Percentiles rank a stretch among this genome's conserved stretches.
Evolutionary conservation across 768 basidiomycete genomes (phyloP).

Genomic region (Lactarius deliciosus): DNA sequence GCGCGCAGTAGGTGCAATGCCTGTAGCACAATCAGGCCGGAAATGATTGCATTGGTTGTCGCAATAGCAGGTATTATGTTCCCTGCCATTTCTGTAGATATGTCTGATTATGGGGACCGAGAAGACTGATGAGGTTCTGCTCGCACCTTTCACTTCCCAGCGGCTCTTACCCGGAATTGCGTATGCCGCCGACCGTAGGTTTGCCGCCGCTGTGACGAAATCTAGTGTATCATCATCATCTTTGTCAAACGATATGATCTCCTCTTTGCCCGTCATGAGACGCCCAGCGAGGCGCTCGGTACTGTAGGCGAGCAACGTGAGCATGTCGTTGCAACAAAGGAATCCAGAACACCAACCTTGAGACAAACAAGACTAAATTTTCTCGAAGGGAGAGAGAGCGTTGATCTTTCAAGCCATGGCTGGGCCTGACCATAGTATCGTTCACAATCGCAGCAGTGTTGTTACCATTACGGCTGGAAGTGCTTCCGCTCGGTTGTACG

Average conservation of each 20-base stretch:
- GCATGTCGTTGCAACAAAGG: conserved; percentile 1
- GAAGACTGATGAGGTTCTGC: background rate
- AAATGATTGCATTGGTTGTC: conserved; percentile 96
- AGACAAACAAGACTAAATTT: conserved; percentile 77
- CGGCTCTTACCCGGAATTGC: conserved; percentile 86
- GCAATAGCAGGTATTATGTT: conserved; percentile 99
- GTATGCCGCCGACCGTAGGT: conserved; percentile 88
- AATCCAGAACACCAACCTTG: conserved; percentile 55
- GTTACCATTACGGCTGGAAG: conserved; percentile 27
- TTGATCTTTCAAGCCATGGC: conserved; percentile 73
- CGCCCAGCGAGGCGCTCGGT: conserved; percentile 76
- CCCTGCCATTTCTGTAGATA: conserved; percentile 86
- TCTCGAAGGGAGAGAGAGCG: conserved; percentile 72
- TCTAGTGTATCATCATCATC: conserved; percentile 97
- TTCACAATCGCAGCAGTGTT: conserved; percentile 13
- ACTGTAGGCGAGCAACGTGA: conserved; percentile 42
- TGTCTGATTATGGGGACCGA: conserved; percentile 8
- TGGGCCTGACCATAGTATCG: conserved; percentile 10
- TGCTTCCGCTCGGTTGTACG: conserved; percentile 26
- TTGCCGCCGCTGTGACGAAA: conserved; percentile 94
- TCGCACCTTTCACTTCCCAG: conserved; percentile 93
- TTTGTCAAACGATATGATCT: conserved; percentile 89
- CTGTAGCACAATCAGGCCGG: conserved; percentile 92
- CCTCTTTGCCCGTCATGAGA: conserved; percentile 56
- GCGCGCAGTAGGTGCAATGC: conserved; percentile 80